phyloP scores from a whole-genome alignment of 768 basidiomycete genomes.

The Mycena indigotica region DNA sequence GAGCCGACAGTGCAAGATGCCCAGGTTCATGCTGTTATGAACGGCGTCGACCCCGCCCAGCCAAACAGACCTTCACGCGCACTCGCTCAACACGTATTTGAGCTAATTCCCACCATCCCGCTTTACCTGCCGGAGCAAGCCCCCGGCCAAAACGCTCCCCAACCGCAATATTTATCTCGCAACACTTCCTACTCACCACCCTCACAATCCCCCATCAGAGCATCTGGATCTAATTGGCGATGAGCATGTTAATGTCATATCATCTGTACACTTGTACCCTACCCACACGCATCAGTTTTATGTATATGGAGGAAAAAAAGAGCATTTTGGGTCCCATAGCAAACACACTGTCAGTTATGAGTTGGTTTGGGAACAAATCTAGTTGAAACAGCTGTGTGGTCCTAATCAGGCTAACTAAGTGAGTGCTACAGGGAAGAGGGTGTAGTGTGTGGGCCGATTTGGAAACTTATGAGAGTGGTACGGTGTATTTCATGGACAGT shows the following conservation, averaged over 20 bases:
- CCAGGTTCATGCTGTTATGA: conserved; percentile 86
- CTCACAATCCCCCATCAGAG: conserved; percentile 16
- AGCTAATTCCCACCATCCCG: conserved; percentile 74
- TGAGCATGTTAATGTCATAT: conserved; percentile 12
- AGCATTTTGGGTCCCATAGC: background rate
- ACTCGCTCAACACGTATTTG: conserved; percentile 71
- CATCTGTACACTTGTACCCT: conserved; percentile 18
- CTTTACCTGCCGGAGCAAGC: conserved; percentile 53
- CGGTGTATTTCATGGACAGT: no score
- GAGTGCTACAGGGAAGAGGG: no score
- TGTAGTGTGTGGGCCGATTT: no score
- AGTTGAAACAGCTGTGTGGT: no score
- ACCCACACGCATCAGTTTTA: conserved; percentile 18
- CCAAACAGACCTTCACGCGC: conserved; percentile 44
- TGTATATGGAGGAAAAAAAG: conserved; percentile 9
- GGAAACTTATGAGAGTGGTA: no score
- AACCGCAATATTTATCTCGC: conserved; percentile 11
- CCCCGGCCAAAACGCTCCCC: background rate
- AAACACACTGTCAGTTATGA: no score
- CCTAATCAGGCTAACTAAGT: no score
- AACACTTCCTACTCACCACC: conserved; percentile 19
- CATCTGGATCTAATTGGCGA: conserved; percentile 23
- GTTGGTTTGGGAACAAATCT: no score
- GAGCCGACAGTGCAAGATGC: conserved; percentile 72
- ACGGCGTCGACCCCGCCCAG: conserved; percentile 47